These are phyloP conservation scores for Flaveria linearis DNA, from an alignment of 129 eudicot genomes.

Conservation along the genomic window DNA sequence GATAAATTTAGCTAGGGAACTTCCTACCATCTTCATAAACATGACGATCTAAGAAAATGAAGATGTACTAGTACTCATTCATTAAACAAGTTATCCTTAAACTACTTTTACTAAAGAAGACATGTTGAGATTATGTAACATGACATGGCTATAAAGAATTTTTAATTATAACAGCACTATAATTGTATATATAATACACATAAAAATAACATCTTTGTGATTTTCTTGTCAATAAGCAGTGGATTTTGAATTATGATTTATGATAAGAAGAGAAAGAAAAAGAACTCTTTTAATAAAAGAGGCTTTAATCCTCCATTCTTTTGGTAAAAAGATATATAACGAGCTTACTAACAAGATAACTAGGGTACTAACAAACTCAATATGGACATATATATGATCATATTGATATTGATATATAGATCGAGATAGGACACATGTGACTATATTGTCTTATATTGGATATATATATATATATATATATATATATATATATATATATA, in stretches of 20 bases:
- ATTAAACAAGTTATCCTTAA: constrained; percentile 18
- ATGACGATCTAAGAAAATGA: constrained; percentile 26
- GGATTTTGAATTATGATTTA: constrained; percentile 14
- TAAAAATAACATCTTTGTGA: too few species aligned
- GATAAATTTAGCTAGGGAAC: constrained; percentile 11
- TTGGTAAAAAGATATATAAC: too few species aligned
- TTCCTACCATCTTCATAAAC: constrained; percentile 26
- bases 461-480: background rate
- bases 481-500: background rate
- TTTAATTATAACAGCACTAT: too few species aligned
- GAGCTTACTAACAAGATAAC: background rate
- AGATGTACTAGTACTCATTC: constrained; percentile 30
- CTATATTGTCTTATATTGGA: background rate
- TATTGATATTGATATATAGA: background rate
- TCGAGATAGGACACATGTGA: background rate
- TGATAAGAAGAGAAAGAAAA: constrained; percentile 16
- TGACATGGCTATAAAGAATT: too few species aligned
- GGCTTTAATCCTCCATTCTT: too few species aligned
- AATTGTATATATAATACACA: too few species aligned
- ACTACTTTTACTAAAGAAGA: constrained; percentile 7
- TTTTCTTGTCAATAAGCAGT: background rate
- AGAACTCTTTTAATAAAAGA: constrained; percentile 19
- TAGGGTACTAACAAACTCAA: background rate
- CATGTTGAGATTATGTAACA: background rate
- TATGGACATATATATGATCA: background rate